Evolutionary conservation across 208 protist species (phyloP), one percentile per base, ranked within the genome.

Genomic region (Strigomonas culicis): DNA sequence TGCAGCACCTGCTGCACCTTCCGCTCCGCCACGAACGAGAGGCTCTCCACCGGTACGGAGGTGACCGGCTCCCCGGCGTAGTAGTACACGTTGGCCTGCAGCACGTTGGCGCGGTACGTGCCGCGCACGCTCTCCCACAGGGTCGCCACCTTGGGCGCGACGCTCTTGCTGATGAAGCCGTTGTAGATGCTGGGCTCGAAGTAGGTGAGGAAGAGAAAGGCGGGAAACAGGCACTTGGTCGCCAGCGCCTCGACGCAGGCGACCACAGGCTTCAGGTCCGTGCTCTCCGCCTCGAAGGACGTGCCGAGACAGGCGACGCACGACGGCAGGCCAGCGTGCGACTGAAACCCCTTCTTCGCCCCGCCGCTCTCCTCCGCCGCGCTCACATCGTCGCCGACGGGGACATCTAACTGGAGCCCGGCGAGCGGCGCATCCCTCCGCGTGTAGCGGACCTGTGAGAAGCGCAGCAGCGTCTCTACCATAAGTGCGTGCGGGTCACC

Each of bases 131-230:
- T 46, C 65, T 95, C 79, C 78, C 70, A 86, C 13, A 90, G 36
- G 8, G 57, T 82, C 10, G 62, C 79, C 50, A 95, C 81, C 41
- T 84, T 84, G 7, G 80, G 84, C 50, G 77, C 76, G 19, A 92
- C 80, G 28, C 63, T 68, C 51, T 80, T 78, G 24, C 71, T 56
- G 70, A 93, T 73, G 2, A 60, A 39, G 36, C 72, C 57, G 31
- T 68, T 46, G 51, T 82, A 95, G 22, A 90, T 36, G 7, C 32
- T 49, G 6, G 72, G 65, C 41, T 93, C 86, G 39, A 70, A 83
- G 71, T 89, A 77, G 8, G 63, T 74, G 31, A 83, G 50, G 50
- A 93, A 93, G n/a, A 84, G 59, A 65, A 95, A 90, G 41, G 86
- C 90, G 0, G 85, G 90, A 49, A 93, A 82, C 6, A 95, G 64